Base-by-base conservation (phyloP, 139 green algal species). In the Bryopsis sp. region DNA sequence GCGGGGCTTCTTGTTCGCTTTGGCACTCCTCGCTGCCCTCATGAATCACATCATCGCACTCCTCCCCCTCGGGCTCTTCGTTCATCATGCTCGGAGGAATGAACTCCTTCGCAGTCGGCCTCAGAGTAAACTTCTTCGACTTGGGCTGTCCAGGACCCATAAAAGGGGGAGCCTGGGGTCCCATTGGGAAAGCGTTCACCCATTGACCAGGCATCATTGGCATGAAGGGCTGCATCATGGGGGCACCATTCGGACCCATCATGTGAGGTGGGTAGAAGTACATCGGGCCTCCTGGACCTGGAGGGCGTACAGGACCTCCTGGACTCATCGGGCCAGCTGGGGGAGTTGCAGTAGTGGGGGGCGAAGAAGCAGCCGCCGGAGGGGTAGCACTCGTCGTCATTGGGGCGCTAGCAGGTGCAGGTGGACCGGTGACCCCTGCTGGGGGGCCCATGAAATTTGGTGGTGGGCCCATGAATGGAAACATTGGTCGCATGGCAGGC, bases 71-170 rank as follows among this genome's bases (percentile, higher is more conserved):
- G 50, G 26, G 5, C 43, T 65, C 58, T 3, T 65, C 58, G 26
- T 65, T 39, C 43, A 35, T 69, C 36, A 69, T 11, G 43, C 62
- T 69, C 26, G 37, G 62, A 33, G 62, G 62, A 69, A 69, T 31
- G 37, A 69, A 69, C 32, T 69, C 62, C 43, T 69, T 37, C 11
- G 62, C 62, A 19, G 37, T 54, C 5, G 62, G 62, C 33, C 62
- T 50, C 37, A 69, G 37, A 58, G 62, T 5, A 38, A 69, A 69
- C 11, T 54, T 69, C 26, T 38, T 34, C 35, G 54, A 35, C 35
- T 54, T 35, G 54, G 3, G 26, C 15, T 69, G 35, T 22, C 54
- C 19, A 7, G 7, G 5, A 33, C 4, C 7, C 11, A 28, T 11
- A 11, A 32, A 7, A 11, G 37, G 37, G 15, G 62, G 37, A 8